Conservation (phyloP, 768 basidiomycete genomes). For the Lactarius psammicola region DNA sequence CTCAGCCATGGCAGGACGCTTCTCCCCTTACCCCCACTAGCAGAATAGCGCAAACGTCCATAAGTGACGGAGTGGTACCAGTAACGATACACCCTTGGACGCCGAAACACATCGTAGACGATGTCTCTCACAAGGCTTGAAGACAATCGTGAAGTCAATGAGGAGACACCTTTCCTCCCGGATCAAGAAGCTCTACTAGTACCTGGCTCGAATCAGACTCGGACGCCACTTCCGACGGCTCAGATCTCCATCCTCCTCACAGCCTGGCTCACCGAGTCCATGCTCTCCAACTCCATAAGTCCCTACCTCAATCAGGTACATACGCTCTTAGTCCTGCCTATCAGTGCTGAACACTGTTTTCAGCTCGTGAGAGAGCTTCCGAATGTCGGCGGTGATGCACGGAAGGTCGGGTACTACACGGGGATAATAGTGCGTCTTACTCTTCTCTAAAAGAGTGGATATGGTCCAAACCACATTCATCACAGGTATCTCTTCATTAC, state of each 20-base stretch:
- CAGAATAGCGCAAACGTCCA: too few species aligned
- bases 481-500: not conserved
- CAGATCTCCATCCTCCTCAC: constrained; percentile 1
- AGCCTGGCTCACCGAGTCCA: not conserved
- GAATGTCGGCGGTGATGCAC: not conserved
- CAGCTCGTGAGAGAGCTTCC: not conserved
- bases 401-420: not conserved
- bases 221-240: not conserved
- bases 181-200: not conserved
- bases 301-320: not conserved
- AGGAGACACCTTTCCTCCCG: not conserved
- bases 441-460: not conserved
- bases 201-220: not conserved
- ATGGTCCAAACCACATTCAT: not conserved
- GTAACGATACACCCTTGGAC: too few species aligned
- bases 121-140: too few species aligned
- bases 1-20: too few species aligned
- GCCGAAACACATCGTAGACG: too few species aligned
- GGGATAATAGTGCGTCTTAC: not conserved
- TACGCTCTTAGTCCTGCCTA: not conserved
- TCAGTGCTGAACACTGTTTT: not conserved
- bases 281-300: not conserved
- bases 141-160: too few species aligned
- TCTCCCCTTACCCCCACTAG: too few species aligned
- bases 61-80: too few species aligned